Evolutionary conservation across 768 basidiomycete species (phyloP).

Genomic region (Tulasnella sp.): DNA sequence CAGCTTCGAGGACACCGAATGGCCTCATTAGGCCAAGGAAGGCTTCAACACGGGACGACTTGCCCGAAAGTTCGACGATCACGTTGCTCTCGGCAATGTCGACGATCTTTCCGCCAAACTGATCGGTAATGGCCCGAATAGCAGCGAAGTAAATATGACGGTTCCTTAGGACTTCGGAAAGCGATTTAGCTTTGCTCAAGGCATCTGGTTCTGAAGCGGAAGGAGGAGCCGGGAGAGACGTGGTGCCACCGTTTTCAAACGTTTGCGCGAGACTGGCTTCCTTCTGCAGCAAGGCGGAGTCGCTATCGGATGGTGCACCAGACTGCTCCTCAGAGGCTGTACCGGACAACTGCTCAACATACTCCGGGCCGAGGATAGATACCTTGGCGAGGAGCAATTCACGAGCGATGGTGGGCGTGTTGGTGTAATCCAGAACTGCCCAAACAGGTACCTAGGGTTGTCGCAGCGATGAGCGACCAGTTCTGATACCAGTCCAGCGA

Average conservation of each 20-base stretch:
- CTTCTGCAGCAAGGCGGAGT: slow-evolving; percentile 45
- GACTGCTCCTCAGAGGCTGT: slow-evolving; percentile 50
- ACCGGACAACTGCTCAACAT: slow-evolving; percentile 82
- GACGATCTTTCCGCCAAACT: slow-evolving; percentile 90
- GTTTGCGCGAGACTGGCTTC: slow-evolving; percentile 70
- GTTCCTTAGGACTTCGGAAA: slow-evolving; percentile 79
- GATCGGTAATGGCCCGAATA: slow-evolving; percentile 74
- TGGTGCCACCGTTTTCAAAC: slow-evolving; percentile 54
- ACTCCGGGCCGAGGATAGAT: slow-evolving; percentile 95
- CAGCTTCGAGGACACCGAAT: slow-evolving; percentile 93
- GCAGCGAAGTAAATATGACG: slow-evolving; percentile 88
- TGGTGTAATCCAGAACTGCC: slow-evolving; percentile 97
- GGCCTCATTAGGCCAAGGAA: slow-evolving; percentile 89
- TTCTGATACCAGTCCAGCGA: neutral
- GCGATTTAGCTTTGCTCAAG: slow-evolving; percentile 43
- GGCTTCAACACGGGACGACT: slow-evolving; percentile 85
- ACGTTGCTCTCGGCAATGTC: slow-evolving; percentile 94
- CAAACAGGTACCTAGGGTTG: slow-evolving; percentile 88
- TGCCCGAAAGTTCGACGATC: slow-evolving; percentile 92
- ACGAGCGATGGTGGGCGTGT: slow-evolving; percentile 84
- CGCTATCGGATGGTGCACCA: slow-evolving; percentile 29
- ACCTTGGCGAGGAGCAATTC: slow-evolving; percentile 95
- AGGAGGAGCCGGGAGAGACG: slow-evolving; percentile 39
- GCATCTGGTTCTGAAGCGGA: slow-evolving; percentile 36
- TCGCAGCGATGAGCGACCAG: neutral